Evolutionary conservation across 2,329 filamentous ascomycete genomes (phyloP), one percentile per base, ranked within the genome.

Genomic region (Calonectria pseudoreteaudii): DNA sequence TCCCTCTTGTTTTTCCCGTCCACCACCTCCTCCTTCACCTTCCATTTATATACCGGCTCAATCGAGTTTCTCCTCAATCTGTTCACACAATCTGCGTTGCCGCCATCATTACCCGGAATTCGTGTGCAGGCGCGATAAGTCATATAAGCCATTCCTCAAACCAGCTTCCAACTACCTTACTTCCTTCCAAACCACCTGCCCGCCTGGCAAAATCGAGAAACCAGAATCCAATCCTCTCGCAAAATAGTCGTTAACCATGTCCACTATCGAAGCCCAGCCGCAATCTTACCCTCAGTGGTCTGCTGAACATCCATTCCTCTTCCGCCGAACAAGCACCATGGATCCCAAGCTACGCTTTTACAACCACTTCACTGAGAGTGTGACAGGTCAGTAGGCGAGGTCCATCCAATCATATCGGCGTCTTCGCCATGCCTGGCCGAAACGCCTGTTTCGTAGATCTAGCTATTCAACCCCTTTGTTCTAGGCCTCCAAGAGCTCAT

Each of bases 401-500:
- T 34, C 26, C 9, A 10, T 69, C 31, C 34, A 58, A n/a, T 64
- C 68, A 74, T 52, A 76, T 36, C 66, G 14, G 28, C 23, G 8
- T 20, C 20, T 66, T 58, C 26, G n/a, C 16, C 52, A 6, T 31
- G 11, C 4, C 11, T 31, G 49, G 34, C 8, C 28, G 30, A 28
- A 38, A 23, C 44, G 10, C 44, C n/a, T 7, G n/a, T 23, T n/a
- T 47, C 9, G 44, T 47, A 47, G 44, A 11, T 47, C 9, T 44
- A 20, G 47, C n/a, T 49, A 47, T 44, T 47, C 38, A 7, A 58
- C n/a, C 20, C 11, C 30, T 16, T 56, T n/a, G 0, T 2, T 56
- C 53, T 80, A 97, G 95, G 90, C 66, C 89, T 98, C 18, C 93
- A 96, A 83, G 90, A 94, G 76, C 90, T 94, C 77, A 96, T 98